Evolutionary conservation across 208 protist genomes (phyloP), one percentile per base, ranked within the genome.

Genomic region (Dictyostelium gargantuum): DNA sequence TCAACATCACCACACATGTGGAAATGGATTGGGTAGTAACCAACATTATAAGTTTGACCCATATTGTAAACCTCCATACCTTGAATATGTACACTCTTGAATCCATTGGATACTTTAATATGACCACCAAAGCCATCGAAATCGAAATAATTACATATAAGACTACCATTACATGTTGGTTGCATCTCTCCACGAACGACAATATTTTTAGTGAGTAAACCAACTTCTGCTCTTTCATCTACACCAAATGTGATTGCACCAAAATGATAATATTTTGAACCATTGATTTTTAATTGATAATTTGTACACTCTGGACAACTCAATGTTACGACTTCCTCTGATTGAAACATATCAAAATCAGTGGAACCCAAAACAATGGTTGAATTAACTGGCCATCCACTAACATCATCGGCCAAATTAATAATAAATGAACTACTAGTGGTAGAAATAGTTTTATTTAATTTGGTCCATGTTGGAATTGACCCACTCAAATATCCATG

Each of bases 1-100:
- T 89, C 82, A 1, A 89, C 48, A 77, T 92, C 86, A 17, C 61
- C 56, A 79, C 75, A 80, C 86, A 92, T 92, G 21, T 92, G 86
- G 46, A 80, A 92, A 75, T 92, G 86, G 50, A 92, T 84, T 68
- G 86, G 86, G 35, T 92, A 92, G 23, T 38, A 54, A 29, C 61
- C 86, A 8, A 92, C 32, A 58, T 92, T 75, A n/a, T 76, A 84
- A 4, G 35, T 73, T 68, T 92, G 86, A 77, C 86, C 86, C 75
- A 92, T 81, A 11, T 92, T 75, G 15, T 58, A 58, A 1, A 80
- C 3, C 3, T 84, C 86, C 38, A 63, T 50, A 84, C 86, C 86
- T 63, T 92, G 61, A 3, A 92, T 48, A 61, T 92, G 86, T 23
- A 52, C 86, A 32, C 38, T 54, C 26, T 44, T 40, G 70, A 89